A percentile compares a stretch with the other conserved stretches of the same genome.
Conservation (phyloP, 768 basidiomycete species). For the Tulasnella sp. region DNA sequence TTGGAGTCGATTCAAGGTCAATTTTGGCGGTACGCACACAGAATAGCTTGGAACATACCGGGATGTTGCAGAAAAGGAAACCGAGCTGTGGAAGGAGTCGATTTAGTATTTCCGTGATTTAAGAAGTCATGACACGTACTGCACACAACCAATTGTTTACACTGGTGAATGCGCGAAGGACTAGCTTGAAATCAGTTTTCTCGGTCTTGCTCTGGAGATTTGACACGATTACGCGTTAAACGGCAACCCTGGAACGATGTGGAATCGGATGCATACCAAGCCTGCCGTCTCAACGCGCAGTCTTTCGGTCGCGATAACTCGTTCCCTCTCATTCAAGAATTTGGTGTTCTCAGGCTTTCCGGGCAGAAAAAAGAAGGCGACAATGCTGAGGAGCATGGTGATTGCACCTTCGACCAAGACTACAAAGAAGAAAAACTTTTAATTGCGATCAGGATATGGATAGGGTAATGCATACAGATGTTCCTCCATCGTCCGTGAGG, state of each 20-base stretch:
- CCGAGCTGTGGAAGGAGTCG: constrained; percentile 17
- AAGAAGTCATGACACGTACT: not conserved
- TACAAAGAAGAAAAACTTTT: not conserved
- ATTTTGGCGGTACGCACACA: not conserved
- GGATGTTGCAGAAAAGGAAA: constrained; percentile 28
- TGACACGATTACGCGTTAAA: not conserved
- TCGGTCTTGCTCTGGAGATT: constrained; percentile 12
- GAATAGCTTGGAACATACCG: not conserved
- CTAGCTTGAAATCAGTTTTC: constrained; percentile 25
- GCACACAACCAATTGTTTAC: constrained; percentile 28
- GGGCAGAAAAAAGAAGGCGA: constrained; percentile 27
- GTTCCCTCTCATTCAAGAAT: constrained; percentile 24
- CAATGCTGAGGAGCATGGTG: constrained; percentile 20
- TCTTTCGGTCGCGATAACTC: constrained; percentile 26
- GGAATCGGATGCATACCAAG: constrained; percentile 7
- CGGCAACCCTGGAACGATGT: not conserved
- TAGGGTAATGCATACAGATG: constrained; percentile 3
- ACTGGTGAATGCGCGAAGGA: constrained; percentile 24
- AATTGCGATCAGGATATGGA: not conserved
- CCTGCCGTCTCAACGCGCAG: constrained; percentile 27
- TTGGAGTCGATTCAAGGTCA: not conserved
- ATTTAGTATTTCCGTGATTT: not conserved
- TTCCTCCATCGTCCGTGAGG: constrained; percentile 26
- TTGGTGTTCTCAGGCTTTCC: constrained; percentile 15
- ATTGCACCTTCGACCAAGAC: constrained; percentile 27